These are phyloP conservation scores for Nitzschia palea DNA, from an alignment of 108 stramenopile genomes.

Conservation along the genomic window DNA sequence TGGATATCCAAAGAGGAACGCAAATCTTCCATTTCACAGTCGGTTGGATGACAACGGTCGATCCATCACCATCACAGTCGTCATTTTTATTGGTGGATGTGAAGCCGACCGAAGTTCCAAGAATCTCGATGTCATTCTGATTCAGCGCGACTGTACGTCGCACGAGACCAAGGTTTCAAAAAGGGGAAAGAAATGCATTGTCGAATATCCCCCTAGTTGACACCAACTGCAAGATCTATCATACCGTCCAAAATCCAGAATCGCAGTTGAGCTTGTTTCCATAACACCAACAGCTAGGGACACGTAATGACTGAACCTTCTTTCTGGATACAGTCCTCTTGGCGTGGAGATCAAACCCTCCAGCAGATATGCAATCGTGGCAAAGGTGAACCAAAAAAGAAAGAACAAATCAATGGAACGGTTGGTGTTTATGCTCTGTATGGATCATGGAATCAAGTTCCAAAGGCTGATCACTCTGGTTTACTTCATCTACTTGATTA, in stretches of 20 bases:
- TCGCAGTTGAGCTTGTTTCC: background rate
- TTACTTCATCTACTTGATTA: background rate
- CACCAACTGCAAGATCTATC: background rate
- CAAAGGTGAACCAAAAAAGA: background rate
- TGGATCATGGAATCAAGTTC: conserved; percentile 27
- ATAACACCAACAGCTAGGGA: background rate
- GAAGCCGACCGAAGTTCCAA: too few relatives aligned
- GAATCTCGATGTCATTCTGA: too few relatives aligned
- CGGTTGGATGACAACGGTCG: too few relatives aligned
- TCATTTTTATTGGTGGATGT: too few relatives aligned
- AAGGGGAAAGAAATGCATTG: background rate
- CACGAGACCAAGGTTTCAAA: background rate
- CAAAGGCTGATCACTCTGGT: conserved; percentile 2
- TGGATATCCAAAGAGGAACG: too few relatives aligned
- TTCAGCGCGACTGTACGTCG: background rate
- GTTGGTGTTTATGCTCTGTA: conserved; percentile 18
- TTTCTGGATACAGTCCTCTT: conserved; percentile 7
- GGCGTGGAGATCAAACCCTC: conserved; percentile 2
- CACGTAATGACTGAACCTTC: background rate
- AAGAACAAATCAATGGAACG: background rate
- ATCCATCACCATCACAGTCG: too few relatives aligned
- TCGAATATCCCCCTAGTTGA: too few relatives aligned
- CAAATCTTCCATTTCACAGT: too few relatives aligned
- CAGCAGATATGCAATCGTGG: background rate
- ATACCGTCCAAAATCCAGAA: background rate